Percentiles rank a stretch among this genome's conserved stretches.
Conservation (phyloP, 2,329 filamentous ascomycete species). For the Ceratocystis diversiconidia region DNA sequence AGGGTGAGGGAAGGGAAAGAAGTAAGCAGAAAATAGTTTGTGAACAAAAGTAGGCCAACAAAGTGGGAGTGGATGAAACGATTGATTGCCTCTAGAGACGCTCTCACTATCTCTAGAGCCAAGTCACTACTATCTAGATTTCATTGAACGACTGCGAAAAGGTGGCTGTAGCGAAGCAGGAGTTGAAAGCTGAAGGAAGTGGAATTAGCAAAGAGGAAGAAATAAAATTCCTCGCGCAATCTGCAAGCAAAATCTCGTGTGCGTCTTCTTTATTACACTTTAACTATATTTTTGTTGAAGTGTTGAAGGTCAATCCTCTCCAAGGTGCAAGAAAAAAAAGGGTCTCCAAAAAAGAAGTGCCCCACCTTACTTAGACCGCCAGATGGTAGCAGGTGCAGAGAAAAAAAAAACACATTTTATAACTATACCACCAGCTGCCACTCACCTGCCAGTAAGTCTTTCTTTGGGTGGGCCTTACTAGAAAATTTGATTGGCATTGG, state of each 20-base stretch:
- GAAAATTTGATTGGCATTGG: slow-evolving; percentile 18
- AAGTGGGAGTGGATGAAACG: neutral
- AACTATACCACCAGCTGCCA: neutral
- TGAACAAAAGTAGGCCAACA: neutral
- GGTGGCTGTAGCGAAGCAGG: neutral
- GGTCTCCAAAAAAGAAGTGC: neutral
- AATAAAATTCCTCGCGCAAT: neutral
- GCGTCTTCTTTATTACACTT: no score
- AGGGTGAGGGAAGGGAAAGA: neutral
- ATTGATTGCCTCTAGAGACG: slow-evolving; percentile 57
- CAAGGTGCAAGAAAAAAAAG: slow-evolving; percentile 4
- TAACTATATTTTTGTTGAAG: no score
- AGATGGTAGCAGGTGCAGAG: neutral
- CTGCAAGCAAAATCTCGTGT: no score
- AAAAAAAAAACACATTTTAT: no score
- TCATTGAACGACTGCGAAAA: slow-evolving; percentile 35
- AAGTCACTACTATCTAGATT: slow-evolving; percentile 50
- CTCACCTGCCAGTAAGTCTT: neutral
- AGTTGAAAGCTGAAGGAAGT: neutral
- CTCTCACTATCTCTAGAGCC: slow-evolving; percentile 68
- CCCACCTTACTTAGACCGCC: neutral
- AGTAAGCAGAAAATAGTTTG: neutral
- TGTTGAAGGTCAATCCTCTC: neutral
- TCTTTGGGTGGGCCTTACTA: neutral
- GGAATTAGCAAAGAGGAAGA: neutral